Evolutionary conservation across 108 stramenopile genomes (phyloP), one percentile per base, ranked within the genome.

Genomic region (Epithemia pelagica): DNA sequence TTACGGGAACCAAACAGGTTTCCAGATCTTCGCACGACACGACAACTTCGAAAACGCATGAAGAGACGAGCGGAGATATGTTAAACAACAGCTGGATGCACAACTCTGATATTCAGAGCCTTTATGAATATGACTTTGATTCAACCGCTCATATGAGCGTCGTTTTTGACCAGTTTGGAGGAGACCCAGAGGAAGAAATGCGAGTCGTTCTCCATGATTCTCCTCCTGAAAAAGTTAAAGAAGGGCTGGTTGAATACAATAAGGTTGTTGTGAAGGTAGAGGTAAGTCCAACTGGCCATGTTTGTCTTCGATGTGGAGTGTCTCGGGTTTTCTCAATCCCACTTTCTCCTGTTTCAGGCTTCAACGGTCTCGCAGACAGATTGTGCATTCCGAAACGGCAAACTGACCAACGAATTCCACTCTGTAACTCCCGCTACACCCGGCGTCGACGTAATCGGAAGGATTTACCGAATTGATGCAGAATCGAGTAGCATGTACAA

Each of bases 391-490:
- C 83, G 83, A 1, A 73, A 64, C 59, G 83, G 83, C 28, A 23
- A 70, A 32, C 76, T 74, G 79, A 28, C 28, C n/a, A 32, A 51
- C 0, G 46, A 72, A 15, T 19, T 23, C 15, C 56, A 61, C 19
- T 32, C 61, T 25, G 56, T 61, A 18, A 28, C 61, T 0, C 75
- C 71, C 2, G 57, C 46, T 56, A 75, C 70, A 27, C 84, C 84
- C 2, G 84, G 84, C 32, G 73, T 78, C 25, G 81, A 82, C 54
- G 51, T 78, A 10, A 73, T 82, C 31, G 84, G 84, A 58, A 80
- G 70, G 54, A 61, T 85, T n/a, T 61, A 60, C 54, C 32, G 69
- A 27, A 53, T 79, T 25, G 72, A 68, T 3, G 46, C 30, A 30
- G 25, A 54, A 0, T 52, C 54, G 28, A 54, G 24, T 8, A 29